Evolutionary conservation across 2,329 filamentous ascomycete species (phyloP).

Genomic region (Neofusicoccum sp.): DNA sequence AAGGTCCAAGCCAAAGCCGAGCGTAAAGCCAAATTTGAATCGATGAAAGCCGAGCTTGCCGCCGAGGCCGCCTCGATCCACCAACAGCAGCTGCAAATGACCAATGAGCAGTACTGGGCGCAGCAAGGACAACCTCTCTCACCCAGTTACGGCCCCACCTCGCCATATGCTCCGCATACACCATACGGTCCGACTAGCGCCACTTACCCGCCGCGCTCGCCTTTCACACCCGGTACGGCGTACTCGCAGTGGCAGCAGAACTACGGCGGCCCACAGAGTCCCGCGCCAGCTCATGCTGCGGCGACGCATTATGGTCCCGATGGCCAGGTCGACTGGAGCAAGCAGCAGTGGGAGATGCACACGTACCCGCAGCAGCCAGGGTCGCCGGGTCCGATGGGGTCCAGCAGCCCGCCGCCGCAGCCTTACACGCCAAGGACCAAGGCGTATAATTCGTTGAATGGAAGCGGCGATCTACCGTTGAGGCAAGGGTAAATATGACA

Average conservation of each 20-base stretch:
- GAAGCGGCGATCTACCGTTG: constrained; percentile 20
- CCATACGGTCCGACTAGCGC: neutral
- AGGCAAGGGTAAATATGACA: neutral
- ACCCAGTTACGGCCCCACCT: constrained; percentile 1
- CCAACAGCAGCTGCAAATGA: constrained; percentile 2
- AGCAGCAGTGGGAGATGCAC: constrained; percentile 42
- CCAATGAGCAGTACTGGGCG: constrained; percentile 15
- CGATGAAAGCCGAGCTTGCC: constrained; percentile 34
- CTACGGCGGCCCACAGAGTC: constrained; percentile 21
- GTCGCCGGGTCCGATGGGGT: neutral
- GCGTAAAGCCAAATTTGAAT: constrained; percentile 33
- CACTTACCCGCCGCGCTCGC: constrained; percentile 19
- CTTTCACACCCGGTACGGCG: constrained; percentile 30
- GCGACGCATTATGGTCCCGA: constrained; percentile 8
- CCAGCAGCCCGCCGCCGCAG: neutral
- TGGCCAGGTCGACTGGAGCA: constrained; percentile 13
- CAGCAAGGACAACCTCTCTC: constrained; percentile 6
- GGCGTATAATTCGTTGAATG: constrained; percentile 29
- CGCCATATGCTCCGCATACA: neutral
- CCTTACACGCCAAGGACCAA: constrained; percentile 34
- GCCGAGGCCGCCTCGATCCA: constrained; percentile 8
- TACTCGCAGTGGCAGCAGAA: constrained; percentile 42
- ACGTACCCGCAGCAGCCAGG: constrained; percentile 4
- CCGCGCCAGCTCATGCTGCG: neutral
- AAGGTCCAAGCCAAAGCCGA: constrained; percentile 20